phyloP scores from a whole-genome alignment of 805 yeast genomes.

The Wickerhamomyces queroliae region DNA sequence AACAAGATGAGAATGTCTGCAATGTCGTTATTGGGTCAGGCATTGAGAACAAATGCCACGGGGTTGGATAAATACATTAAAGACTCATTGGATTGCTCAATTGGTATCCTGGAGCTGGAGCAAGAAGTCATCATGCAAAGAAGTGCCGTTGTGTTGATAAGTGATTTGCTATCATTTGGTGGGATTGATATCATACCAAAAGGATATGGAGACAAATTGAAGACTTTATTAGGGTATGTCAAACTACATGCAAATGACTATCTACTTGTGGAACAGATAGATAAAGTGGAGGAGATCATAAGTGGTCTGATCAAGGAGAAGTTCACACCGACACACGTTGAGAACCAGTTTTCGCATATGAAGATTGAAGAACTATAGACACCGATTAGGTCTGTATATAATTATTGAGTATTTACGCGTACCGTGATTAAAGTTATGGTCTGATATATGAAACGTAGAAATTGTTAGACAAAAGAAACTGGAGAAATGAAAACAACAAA shows the following conservation, averaged over 20 bases:
- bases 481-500: too few relatives aligned
- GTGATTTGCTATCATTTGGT: constrained; percentile 48
- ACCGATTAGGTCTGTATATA: too few relatives aligned
- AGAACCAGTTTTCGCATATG: constrained; percentile 1
- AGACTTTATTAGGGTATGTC: constrained; percentile 37
- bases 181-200: constrained; percentile 46
- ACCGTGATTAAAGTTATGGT: too few relatives aligned
- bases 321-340: not conserved
- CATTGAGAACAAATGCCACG: constrained; percentile 52
- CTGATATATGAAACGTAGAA: too few relatives aligned
- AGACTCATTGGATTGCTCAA: constrained; percentile 67
- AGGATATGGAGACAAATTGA: constrained; percentile 38
- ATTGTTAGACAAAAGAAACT: too few relatives aligned
- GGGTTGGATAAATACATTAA: constrained; percentile 43
- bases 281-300: constrained; percentile 26
- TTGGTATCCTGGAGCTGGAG: constrained; percentile 70
- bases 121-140: constrained; percentile 52
- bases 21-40: constrained; percentile 74
- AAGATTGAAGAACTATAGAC: not conserved
- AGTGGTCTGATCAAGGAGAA: constrained; percentile 14
- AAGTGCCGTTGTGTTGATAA: constrained; percentile 64
- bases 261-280: constrained; percentile 55
- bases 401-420: too few relatives aligned
- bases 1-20: constrained; percentile 75
- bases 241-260: constrained; percentile 47